Base-by-base conservation (phyloP, 2,329 filamentous ascomycete species). In the Clonostachys chloroleuca region DNA sequence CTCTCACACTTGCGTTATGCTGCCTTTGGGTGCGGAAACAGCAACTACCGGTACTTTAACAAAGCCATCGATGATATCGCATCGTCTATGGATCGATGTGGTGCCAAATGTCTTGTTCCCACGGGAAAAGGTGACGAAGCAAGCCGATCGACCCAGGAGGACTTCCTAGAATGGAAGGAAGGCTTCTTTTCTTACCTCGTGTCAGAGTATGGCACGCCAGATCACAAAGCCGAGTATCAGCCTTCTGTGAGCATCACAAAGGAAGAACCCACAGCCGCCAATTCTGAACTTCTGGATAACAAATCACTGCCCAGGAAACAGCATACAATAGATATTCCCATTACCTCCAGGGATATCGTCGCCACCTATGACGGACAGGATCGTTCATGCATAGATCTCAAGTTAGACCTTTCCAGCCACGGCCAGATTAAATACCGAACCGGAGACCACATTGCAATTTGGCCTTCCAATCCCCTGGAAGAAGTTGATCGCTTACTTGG, bases 11-110 rank as follows among this genome's bases (percentile, higher is more conserved):
- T 99, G 60, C 56, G 55, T 2, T 70, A 67, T 44, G 57, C 58
- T 14, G 82, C 91, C 48, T 99, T 99, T 60, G 94, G 94, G 61
- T 83, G 99, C 37, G 94, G 94, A 56, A 99, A 99, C 78, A 99
- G 97, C 77, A 97, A 94, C 30, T 99, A 99, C 65, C 94, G 99
- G 65, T 94, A 99, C 76, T 99, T 96, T 78, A 99, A 99, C 74
- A 87, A 87, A 45, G 96, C 99, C 90, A 37, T 45, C 14, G 13
- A 46, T 6, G 17, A 12, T 14, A 37, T 40, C 7, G 44, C n/a
- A 9, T 13, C 34, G 13, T 36, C 34, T 9, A 33, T 48, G 12
- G 12, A 24, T 20, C 10, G 18, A 12, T 34, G 12, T 14, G 46
- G 46, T 14, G 46, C 42, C 6, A 4, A 18, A 3, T 18, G n/a